These are phyloP conservation scores for Botrytis cinerea DNA, from an alignment of 2,329 filamentous ascomycete species.

Conservation along the genomic window DNA sequence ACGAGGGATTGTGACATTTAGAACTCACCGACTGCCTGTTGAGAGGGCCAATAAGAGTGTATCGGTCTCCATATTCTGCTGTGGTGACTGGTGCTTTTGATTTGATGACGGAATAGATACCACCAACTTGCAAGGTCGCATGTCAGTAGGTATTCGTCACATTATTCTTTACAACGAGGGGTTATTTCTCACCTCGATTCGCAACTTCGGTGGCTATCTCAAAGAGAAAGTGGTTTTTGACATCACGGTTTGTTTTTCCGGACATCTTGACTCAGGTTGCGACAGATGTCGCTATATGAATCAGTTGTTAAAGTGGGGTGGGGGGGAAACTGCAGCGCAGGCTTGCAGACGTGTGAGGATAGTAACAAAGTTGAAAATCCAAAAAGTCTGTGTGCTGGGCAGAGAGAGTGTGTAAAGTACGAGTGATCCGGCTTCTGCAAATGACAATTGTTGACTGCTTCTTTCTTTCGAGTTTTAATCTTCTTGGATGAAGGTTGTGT, in stretches of 20 bases:
- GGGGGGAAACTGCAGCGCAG: slow-evolving; percentile 8
- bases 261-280: slow-evolving; percentile 28
- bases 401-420: neutral
- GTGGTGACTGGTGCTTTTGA: slow-evolving; percentile 98
- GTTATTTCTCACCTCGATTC: slow-evolving; percentile 71
- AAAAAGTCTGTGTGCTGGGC: neutral
- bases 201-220: slow-evolving; percentile 97
- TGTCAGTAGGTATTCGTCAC: neutral
- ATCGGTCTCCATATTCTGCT: slow-evolving; percentile 96
- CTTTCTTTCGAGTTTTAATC: neutral
- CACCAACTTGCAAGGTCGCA: slow-evolving; percentile 66
- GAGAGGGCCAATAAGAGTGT: slow-evolving; percentile 91
- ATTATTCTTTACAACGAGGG: slow-evolving; percentile 23
- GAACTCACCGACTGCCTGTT: slow-evolving; percentile 82
- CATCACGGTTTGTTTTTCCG: slow-evolving; percentile 54
- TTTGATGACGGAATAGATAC: slow-evolving; percentile 99
- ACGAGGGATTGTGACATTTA: neutral
- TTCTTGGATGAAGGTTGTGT: slow-evolving; percentile 13
- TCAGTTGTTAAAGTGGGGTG: slow-evolving; percentile 1
- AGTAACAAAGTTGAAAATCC: slow-evolving; percentile 1
- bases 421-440: neutral
- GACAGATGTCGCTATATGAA: slow-evolving; percentile 15
- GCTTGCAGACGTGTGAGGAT: neutral
- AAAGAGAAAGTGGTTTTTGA: slow-evolving; percentile 94
- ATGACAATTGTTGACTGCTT: neutral